phyloP scores from a whole-genome alignment of 306 rosid genomes.

The Ceratonia siliqua region DNA sequence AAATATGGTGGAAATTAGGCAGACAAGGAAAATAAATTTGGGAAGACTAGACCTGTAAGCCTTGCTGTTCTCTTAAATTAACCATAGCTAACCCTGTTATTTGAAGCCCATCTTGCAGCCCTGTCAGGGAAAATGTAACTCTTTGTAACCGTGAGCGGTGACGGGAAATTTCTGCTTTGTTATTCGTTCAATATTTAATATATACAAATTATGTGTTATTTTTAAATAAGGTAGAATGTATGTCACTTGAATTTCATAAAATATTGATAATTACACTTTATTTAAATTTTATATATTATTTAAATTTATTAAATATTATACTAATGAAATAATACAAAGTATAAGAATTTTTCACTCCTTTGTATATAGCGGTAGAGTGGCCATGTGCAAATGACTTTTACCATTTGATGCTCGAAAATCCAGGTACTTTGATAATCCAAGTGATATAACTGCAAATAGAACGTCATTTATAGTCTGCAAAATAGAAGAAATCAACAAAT shows the following conservation, averaged over 20 bases:
- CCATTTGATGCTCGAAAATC: constrained; percentile 70
- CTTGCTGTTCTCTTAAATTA: constrained; percentile 68
- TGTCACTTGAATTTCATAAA: too few relatives aligned
- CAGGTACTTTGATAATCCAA: constrained; percentile 77
- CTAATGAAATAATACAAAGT: too few relatives aligned
- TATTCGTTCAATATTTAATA: too few relatives aligned
- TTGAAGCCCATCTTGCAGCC: constrained; percentile 64
- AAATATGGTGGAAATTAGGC: not conserved
- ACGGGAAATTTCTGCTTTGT: too few relatives aligned
- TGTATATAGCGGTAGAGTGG: not conserved
- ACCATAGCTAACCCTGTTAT: constrained; percentile 88
- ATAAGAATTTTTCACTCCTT: too few relatives aligned
- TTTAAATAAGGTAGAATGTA: too few relatives aligned
- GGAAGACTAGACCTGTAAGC: constrained; percentile 60
- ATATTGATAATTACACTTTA: too few relatives aligned
- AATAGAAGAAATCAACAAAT: constrained; percentile 20
- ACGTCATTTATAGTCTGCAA: constrained; percentile 92
- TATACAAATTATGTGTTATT: too few relatives aligned
- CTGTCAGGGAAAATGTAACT: constrained; percentile 49
- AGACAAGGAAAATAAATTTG: not conserved
- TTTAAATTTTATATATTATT: too few relatives aligned
- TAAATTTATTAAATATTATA: too few relatives aligned
- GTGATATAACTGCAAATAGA: constrained; percentile 72
- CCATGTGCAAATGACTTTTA: constrained; percentile 25
- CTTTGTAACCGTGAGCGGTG: too few relatives aligned